Conservation (phyloP, 208 protist genomes). For the Leishmania turanica region DNA sequence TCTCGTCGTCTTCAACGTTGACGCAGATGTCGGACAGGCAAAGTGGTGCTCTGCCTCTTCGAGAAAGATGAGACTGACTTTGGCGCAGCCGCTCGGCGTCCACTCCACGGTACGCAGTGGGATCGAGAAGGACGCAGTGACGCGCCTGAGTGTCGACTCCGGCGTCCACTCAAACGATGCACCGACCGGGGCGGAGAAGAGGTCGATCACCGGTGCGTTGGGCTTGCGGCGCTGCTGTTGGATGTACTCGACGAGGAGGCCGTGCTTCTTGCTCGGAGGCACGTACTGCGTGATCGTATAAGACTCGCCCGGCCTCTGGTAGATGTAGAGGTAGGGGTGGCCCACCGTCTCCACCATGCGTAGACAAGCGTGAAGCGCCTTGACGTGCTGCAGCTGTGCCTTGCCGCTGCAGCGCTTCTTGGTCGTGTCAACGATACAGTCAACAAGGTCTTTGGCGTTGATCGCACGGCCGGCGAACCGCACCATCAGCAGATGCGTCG, state of each 20-base stretch:
- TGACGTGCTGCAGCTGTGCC: constrained; percentile 16
- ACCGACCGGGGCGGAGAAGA: constrained; percentile 16
- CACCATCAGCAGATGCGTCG: constrained; percentile 39
- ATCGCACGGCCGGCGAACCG: constrained; percentile 36
- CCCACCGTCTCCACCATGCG: constrained; percentile 30
- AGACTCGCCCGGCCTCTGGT: constrained; percentile 16
- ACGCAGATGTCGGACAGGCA: not conserved
- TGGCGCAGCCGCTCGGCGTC: constrained; percentile 12
- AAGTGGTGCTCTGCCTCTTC: constrained; percentile 20
- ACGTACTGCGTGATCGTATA: constrained; percentile 49
- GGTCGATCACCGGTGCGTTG: constrained; percentile 14
- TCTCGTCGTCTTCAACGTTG: not conserved
- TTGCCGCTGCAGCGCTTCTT: constrained; percentile 14
- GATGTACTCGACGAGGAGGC: constrained; percentile 24
- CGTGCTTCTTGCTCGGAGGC: constrained; percentile 15
- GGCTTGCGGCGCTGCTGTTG: constrained; percentile 14
- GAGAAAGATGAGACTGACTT: constrained; percentile 19
- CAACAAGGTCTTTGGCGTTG: constrained; percentile 38
- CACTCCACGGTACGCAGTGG: constrained; percentile 31
- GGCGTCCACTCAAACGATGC: constrained; percentile 31
- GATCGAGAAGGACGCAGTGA: constrained; percentile 18
- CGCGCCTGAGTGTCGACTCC: constrained; percentile 12
- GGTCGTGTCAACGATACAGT: constrained; percentile 40
- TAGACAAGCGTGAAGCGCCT: constrained; percentile 26
- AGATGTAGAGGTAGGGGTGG: constrained; percentile 56